These are phyloP conservation scores for Picea sitchensis DNA, from an alignment of 75 land plant genomes.

Conservation along the genomic window DNA sequence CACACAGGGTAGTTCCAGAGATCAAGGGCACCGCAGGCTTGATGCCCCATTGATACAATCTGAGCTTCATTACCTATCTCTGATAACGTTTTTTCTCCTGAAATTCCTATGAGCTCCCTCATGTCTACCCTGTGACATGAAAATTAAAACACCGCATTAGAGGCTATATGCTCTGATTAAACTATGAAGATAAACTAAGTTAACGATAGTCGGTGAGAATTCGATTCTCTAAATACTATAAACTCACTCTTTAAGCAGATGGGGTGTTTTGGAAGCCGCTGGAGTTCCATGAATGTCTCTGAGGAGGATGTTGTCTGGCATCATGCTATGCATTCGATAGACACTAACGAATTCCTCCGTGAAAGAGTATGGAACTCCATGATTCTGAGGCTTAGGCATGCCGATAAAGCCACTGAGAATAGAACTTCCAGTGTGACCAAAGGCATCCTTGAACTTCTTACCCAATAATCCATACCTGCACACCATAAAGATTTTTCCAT, in stretches of 20 bases:
- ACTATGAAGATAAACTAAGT: too few relatives aligned
- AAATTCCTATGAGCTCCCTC: constrained; percentile 31
- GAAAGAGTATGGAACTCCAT: constrained; percentile 73
- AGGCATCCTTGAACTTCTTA: constrained; percentile 50
- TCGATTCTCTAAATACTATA: background rate
- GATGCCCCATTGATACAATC: constrained; percentile 53
- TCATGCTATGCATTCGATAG: constrained; percentile 61
- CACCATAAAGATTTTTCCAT: background rate
- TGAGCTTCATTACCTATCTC: constrained; percentile 34
- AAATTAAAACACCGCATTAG: background rate
- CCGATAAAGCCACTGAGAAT: constrained; percentile 61
- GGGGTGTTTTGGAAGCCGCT: constrained; percentile 22
- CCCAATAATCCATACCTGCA: constrained; percentile 75
- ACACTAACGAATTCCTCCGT: constrained; percentile 70
- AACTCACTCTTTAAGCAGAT: constrained; percentile 33
- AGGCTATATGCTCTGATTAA: too few relatives aligned
- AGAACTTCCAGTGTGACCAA: constrained; percentile 43
- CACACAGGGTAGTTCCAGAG: constrained; percentile 68
- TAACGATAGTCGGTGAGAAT: too few relatives aligned
- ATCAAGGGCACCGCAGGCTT: constrained; percentile 54
- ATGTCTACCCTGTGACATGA: constrained; percentile 29
- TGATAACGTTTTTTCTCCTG: constrained; percentile 33
- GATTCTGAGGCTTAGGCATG: constrained; percentile 42
- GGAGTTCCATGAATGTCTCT: constrained; percentile 32
- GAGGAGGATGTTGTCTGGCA: constrained; percentile 48